Evolutionary conservation across 306 rosid genomes (phyloP), one percentile per base, ranked within the genome.

Genomic region (Medicago ruthenica): DNA sequence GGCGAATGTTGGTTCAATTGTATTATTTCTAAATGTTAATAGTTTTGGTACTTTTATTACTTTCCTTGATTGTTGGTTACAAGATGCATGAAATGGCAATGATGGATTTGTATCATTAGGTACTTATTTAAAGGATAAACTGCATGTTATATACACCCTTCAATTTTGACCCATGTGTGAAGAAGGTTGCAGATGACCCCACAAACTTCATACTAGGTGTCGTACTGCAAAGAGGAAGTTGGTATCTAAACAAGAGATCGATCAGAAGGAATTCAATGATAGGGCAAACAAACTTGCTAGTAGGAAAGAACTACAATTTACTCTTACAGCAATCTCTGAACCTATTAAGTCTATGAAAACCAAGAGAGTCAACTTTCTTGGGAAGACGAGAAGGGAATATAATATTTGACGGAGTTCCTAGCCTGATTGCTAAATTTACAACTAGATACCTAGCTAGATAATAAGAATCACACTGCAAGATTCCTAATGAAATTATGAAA

Each of bases 1-100:
- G 85, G 83, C 39, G 18, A 63, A 81, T 18, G 42, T 59, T 41
- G 48, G 60, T 77, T 85, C 42, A n/a, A 57, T 42, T 47, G 31
- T 20, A 51, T 51, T 50, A 44, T 9, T 71, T 62, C 40, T 57
- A 0, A 16, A 36, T 17, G 9, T 58, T 17, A 34, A 20, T 71
- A 70, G 17, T 34, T 76, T 47, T 66, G 11, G 61, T 55, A 78
- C 58, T 77, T 57, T 74, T 65, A 59, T 71, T 53, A n/a, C 64
- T 75, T 69, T 73, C 60, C 68, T 65, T 47, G 18, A 10, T 72
- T 67, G 41, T 70, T 41, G 77, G 55, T 65, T 66, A 74, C 5
- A 24, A 27, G 27, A 22, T 74, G 51, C 42, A 31, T 62, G 68
- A 51, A 50, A 81, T 47, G 60, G 7, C 55, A 62, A 42, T 63